Evolutionary conservation across 106 monocot species (phyloP), one percentile per base, ranked within the genome.

Genomic region (Apostasia shenzhenica): DNA sequence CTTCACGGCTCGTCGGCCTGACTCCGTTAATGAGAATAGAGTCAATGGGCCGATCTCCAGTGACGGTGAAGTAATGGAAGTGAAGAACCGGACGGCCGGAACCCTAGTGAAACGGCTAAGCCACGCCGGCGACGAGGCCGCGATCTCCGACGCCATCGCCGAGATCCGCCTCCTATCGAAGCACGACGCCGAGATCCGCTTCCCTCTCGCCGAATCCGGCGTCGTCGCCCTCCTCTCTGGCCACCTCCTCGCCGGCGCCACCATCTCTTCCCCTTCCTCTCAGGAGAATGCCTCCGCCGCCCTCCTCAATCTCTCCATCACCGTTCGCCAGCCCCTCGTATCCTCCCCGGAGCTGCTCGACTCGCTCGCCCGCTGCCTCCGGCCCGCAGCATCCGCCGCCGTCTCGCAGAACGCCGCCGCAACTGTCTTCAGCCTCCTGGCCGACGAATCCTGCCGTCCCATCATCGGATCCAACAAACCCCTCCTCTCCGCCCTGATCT

Each of bases 291-390:
- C 90, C 46, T 73, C 76, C 37, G 94, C 93, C 2, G 79, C 84
- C 2, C 82, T 94, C 10, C 86, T 89, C 59, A 94, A 94, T 77
- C 43, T 94, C 50, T 90, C 87, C 41, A 84, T 90, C 76, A 78
- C 82, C 54, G 49, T 64, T 46, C 81, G 78, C 8, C 86, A 84
- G 40, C 10, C 76, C 8, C 78, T 94, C 66, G 87, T 90, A 87
- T 87, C 90, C 14, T 63, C 70, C 40, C 87, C 87, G 2, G 82
- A 81, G 13, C 52, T 90, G 64, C 78, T 94, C 58, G 80, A 90
- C 59, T 69, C 84, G 57, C 84, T 94, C 40, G 58, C 82, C 68
- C 42, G 37, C 55, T 72, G 78, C 55, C 68, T 93, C 46, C 59
- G 72, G 52, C 75, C 75, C 40, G 38, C 70, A 44, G 4, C 56